Evolutionary conservation across 176 grass and related monocot species (phyloP).

Genomic region (Triticum urartu): DNA sequence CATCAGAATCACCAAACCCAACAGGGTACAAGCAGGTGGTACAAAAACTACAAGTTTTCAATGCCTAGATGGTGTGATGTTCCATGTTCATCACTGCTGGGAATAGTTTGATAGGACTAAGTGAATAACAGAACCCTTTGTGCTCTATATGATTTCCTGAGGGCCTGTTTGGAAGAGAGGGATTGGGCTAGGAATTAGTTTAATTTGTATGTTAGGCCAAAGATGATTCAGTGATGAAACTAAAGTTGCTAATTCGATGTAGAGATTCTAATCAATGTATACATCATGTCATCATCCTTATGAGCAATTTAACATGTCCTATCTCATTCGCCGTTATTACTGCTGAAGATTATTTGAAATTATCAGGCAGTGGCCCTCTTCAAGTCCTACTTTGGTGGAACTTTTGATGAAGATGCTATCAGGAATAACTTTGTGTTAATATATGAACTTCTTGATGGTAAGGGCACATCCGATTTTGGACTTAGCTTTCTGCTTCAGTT

Average conservation of each 20-base stretch:
- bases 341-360: constrained; percentile 35
- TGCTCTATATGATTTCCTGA: constrained; percentile 15
- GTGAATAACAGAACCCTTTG: neutral
- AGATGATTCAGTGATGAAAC: constrained; percentile 5
- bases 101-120: constrained; percentile 7
- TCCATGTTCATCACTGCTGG: neutral
- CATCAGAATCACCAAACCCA: neutral
- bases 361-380: constrained; percentile 90
- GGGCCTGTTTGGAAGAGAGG: constrained; percentile 3
- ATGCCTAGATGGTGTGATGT: neutral
- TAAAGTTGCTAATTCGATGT: neutral
- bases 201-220: neutral
- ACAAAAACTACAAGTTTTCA: neutral
- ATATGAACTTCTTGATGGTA: constrained; percentile 99
- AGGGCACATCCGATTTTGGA: constrained; percentile 23
- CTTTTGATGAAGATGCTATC: constrained; percentile 98
- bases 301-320: neutral
- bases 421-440: constrained; percentile 99
- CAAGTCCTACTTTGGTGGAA: constrained; percentile 96
- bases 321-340: neutral
- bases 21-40: neutral
- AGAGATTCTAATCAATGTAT: neutral
- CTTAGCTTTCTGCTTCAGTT: constrained; percentile 28
- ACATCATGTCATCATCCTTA: neutral
- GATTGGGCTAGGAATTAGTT: neutral